These are phyloP conservation scores for Grigorovia jiainica DNA, from an alignment of 805 yeast species.

Conservation along the genomic window DNA sequence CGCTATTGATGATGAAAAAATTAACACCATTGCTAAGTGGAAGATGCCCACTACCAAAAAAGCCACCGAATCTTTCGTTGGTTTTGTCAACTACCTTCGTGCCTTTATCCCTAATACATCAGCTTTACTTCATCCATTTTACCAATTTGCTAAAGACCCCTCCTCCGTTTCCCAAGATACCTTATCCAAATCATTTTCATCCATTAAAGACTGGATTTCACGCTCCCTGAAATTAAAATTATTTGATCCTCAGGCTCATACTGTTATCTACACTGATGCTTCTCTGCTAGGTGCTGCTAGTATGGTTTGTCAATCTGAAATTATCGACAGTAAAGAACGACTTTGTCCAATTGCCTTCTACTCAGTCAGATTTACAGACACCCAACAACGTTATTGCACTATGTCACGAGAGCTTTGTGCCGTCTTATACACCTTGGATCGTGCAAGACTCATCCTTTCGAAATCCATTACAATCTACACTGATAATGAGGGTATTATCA, in stretches of 20 bases:
- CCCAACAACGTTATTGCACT: conserved; percentile 2
- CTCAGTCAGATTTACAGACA: background rate
- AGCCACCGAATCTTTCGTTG: conserved; percentile 2
- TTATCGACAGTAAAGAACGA: background rate
- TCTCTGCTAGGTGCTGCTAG: background rate
- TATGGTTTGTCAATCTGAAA: background rate
- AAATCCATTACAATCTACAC: background rate
- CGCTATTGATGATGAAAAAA: conserved; percentile 3
- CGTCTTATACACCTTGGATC: conserved; percentile 1
- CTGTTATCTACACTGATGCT: background rate
- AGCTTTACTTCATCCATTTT: conserved; percentile 2
- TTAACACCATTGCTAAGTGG: background rate
- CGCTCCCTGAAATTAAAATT: background rate
- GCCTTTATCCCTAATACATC: conserved; percentile 3
- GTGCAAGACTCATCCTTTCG: background rate
- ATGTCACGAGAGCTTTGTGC: conserved; percentile 1
- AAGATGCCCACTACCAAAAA: conserved; percentile 1
- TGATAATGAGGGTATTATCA: conserved; percentile 2
- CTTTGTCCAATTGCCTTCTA: background rate
- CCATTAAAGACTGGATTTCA: background rate
- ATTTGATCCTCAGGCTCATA: background rate
- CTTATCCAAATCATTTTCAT: background rate
- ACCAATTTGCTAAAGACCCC: background rate
- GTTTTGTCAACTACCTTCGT: conserved; percentile 4
- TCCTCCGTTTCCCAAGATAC: background rate